A percentile compares a stretch with the other conserved stretches of the same genome.
These are phyloP conservation scores for Lithospermum erythrorhizon DNA, from an alignment of 257 asterid species.

Conservation along the genomic window DNA sequence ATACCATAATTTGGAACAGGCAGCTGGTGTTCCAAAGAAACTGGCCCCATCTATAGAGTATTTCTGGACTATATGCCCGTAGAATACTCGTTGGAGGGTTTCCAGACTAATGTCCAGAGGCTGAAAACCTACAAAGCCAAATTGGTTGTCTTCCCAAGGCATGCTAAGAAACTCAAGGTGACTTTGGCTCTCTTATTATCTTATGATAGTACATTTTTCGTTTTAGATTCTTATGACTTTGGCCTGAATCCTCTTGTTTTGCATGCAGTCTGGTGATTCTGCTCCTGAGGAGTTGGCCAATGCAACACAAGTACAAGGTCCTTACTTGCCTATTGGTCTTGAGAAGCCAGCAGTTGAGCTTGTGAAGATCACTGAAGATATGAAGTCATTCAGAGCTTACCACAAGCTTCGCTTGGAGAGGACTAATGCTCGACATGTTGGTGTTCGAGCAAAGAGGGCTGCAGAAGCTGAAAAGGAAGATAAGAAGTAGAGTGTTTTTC, in stretches of 20 bases:
- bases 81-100: constrained; percentile 63
- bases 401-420: constrained; percentile 72
- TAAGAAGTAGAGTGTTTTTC: constrained; percentile 39
- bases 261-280: constrained; percentile 62
- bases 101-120: constrained; percentile 61
- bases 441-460: constrained; percentile 75
- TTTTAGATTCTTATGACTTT: too few relatives aligned
- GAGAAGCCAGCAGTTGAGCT: constrained; percentile 60
- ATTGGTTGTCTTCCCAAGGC: constrained; percentile 71
- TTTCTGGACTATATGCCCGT: constrained; percentile 60
- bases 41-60: constrained; percentile 71
- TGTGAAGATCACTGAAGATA: constrained; percentile 51
- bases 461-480: constrained; percentile 95
- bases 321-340: constrained; percentile 47
- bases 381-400: constrained; percentile 69
- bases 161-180: constrained; percentile 51
- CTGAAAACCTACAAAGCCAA: constrained; percentile 68
- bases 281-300: constrained; percentile 60
- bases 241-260: not conserved
- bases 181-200: not conserved
- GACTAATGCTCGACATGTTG: constrained; percentile 54
- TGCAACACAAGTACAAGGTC: constrained; percentile 64
- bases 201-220: not conserved
- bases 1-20: constrained; percentile 19
- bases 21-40: constrained; percentile 64